Base-by-base conservation (phyloP, 2,329 filamentous ascomycete genomes). In the Bipolaris cookei region DNA sequence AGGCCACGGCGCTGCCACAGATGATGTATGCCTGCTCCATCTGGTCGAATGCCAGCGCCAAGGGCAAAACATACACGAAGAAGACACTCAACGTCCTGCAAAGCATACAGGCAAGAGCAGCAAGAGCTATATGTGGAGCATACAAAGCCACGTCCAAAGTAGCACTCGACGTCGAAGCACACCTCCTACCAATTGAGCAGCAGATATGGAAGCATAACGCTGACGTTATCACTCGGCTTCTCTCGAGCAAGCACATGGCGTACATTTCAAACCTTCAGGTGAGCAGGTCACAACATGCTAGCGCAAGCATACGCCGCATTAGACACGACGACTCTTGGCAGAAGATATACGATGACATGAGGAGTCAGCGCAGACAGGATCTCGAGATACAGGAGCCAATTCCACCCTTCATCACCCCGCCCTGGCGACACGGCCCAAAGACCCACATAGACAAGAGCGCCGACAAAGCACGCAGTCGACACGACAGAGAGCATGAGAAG, bases 21-120 rank as follows among this genome's bases (percentile, higher is more conserved):
- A 63, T 77, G 23, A 65, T 75, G 21, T 76, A 69, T 48, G 59
- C 65, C 6, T 68, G 64, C 54, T 69, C 63, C 21, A 63, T 65
- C 38, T 76, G 54, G 71, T 56, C 21, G 38, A 65, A 62, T 39
- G 45, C 45, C n/a, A 67, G 48, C 28, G 54, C 46, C 18, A 64
- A 50, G 54, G 63, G 43, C 56, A 42, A 57, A 45, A 39, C 49
- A 10, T 62, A 64, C 28, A 64, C 57, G 11, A 56, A 61, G 51
- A 59, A 62, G 42, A 61, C 48, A 32, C 59, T 65, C 20, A 52
- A 62, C n/a, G 56, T 37, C 21, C 47, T 63, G 35, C 41, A 63
- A 51, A 54, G 56, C 42, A 64, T 69, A 44, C 56, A 70, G 53
- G 58, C 51, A 52, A 65, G 63, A 58, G 66, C 56, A 45, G 56